These are phyloP conservation scores for Rutstroemia sp. DNA, from an alignment of 2,329 filamentous ascomycete species.

Conservation along the genomic window DNA sequence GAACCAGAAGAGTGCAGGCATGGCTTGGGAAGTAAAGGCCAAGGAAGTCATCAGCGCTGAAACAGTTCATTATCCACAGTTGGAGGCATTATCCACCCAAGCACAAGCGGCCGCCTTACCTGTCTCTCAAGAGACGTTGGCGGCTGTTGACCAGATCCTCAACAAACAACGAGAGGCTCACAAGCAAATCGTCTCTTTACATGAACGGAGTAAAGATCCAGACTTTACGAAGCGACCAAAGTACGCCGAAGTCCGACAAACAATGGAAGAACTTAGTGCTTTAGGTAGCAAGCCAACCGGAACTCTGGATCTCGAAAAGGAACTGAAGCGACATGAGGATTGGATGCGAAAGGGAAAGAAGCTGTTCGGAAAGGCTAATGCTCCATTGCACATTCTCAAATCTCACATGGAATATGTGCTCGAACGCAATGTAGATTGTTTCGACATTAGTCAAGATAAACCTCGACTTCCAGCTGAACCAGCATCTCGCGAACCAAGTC, in stretches of 20 bases:
- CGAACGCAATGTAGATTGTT: constrained; percentile 83
- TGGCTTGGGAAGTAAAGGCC: constrained; percentile 88
- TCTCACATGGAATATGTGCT: constrained; percentile 91
- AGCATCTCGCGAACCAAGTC: constrained; percentile 72
- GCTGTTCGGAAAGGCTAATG: constrained; percentile 95
- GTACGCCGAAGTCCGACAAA: constrained; percentile 83
- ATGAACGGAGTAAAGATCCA: constrained; percentile 65
- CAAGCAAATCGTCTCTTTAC: constrained; percentile 75
- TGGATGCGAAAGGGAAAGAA: constrained; percentile 99
- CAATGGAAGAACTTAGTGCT: constrained; percentile 80
- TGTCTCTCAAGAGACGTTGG: constrained; percentile 73
- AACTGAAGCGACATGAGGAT: constrained; percentile 91
- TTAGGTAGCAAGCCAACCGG: constrained; percentile 89
- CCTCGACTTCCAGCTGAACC: constrained; percentile 88
- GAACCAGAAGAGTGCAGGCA: constrained; percentile 68
- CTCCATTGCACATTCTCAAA: constrained; percentile 89
- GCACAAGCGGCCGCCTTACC: constrained; percentile 64
- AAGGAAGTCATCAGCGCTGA: constrained; percentile 90
- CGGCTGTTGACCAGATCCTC: constrained; percentile 80
- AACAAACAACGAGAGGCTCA: constrained; percentile 95
- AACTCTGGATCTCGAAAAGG: constrained; percentile 86
- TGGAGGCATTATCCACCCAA: constrained; percentile 84
- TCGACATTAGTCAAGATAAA: constrained; percentile 77
- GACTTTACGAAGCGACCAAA: constrained; percentile 75
- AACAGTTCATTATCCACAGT: constrained; percentile 84